Percentiles rank a stretch among this genome's conserved stretches.
Conservation (phyloP, 2,329 filamentous ascomycete species). For the Fusarium albosuccineum region DNA sequence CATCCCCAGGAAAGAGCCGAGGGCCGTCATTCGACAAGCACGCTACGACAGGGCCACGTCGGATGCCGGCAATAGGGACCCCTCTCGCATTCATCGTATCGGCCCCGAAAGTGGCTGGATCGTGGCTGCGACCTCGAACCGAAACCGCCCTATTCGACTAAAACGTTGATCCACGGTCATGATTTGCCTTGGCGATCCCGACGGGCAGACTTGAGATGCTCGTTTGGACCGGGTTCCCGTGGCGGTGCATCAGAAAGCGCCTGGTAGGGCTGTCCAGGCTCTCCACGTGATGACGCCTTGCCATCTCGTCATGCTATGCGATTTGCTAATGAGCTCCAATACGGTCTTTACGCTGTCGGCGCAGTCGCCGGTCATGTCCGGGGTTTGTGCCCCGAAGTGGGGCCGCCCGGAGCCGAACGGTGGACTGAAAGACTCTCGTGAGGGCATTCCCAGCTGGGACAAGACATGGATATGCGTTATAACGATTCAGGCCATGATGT, state of each 20-base stretch:
- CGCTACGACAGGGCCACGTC: constrained; percentile 1
- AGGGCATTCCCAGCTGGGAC: too few species aligned
- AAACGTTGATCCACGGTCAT: not conserved
- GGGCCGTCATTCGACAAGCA: not conserved
- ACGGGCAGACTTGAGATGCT: not conserved
- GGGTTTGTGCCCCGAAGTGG: constrained; percentile 6
- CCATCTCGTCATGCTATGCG: constrained; percentile 2
- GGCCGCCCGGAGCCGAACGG: not conserved
- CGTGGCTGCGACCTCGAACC: constrained; percentile 6
- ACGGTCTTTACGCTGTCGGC: not conserved
- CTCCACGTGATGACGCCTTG: constrained; percentile 13
- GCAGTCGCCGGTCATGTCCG: not conserved
- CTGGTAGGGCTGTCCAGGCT: constrained; percentile 14
- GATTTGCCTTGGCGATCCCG: not conserved
- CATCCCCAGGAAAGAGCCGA: constrained; percentile 11
- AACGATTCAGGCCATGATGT: too few species aligned
- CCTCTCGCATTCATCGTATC: constrained; percentile 43
- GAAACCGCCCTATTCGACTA: constrained; percentile 1
- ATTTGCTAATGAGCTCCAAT: constrained; percentile 4
- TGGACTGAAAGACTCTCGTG: too few species aligned
- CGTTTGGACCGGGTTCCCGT: constrained; percentile 7
- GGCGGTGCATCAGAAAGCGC: constrained; percentile 18
- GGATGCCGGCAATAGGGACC: not conserved
- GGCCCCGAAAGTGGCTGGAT: constrained; percentile 8
- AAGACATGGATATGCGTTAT: too few species aligned